phyloP scores from a whole-genome alignment of 2,329 filamentous ascomycete genomes.

The Aspergillus hortae region DNA sequence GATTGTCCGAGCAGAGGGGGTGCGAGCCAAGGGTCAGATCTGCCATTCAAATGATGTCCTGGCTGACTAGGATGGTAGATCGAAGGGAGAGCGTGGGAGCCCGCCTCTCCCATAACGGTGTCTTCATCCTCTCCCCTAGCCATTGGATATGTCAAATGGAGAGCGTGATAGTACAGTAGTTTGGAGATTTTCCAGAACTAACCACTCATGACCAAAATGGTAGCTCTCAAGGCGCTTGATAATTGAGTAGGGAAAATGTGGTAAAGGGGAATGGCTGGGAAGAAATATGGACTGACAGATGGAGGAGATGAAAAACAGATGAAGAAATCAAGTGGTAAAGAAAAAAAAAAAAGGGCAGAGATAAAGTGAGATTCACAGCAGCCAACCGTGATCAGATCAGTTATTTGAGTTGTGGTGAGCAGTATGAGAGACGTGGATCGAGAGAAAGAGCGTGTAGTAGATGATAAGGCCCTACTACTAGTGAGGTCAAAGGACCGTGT shows the following conservation, averaged over 20 bases:
- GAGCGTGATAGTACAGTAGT: slow-evolving; percentile 7
- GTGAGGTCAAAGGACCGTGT: background rate
- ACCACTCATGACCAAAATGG: slow-evolving; percentile 16
- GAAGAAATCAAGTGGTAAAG: background rate
- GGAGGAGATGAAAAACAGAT: background rate
- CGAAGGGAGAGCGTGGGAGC: slow-evolving; percentile 14
- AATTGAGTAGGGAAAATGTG: no score
- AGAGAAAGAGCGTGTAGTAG: background rate
- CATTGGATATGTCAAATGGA: slow-evolving; percentile 3
- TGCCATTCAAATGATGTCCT: slow-evolving; percentile 15
- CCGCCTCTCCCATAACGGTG: slow-evolving; percentile 36
- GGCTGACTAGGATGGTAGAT: background rate
- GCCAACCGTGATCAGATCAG: no score
- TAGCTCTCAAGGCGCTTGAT: no score
- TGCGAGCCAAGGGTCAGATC: slow-evolving; percentile 19
- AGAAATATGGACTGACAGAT: no score
- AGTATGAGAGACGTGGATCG: background rate
- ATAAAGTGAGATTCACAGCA: background rate
- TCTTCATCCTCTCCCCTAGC: slow-evolving; percentile 38
- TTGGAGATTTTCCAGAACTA: slow-evolving; percentile 2
- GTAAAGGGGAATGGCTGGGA: no score
- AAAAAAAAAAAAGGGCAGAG: background rate
- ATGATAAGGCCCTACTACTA: background rate
- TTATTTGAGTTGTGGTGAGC: no score
- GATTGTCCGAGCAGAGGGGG: slow-evolving; percentile 20